A percentile compares a stretch with the other conserved stretches of the same genome.
Evolutionary conservation across 768 basidiomycete genomes (phyloP).

Genomic region (Collybia sordida): DNA sequence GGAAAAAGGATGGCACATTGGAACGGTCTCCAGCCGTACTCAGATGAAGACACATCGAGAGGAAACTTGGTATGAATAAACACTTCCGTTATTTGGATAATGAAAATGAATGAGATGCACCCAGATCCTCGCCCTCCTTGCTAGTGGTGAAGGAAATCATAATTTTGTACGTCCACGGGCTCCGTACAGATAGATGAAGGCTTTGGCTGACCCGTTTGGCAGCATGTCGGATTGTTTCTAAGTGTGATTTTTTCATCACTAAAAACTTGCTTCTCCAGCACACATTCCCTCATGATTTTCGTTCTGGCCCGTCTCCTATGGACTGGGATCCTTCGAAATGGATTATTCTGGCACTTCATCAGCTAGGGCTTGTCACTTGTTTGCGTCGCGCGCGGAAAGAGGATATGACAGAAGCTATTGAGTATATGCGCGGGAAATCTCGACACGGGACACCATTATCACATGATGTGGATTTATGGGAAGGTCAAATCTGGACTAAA

Average conservation of each 20-base stretch:
- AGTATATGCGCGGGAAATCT: slow-evolving; percentile 48
- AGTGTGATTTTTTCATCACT: neutral
- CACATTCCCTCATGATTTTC: slow-evolving; percentile 77
- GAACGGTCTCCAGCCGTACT: slow-evolving; percentile 79
- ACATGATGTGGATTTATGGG: slow-evolving; percentile 27
- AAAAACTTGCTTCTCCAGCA: slow-evolving; percentile 40
- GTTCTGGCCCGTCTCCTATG: slow-evolving; percentile 55
- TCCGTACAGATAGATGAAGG: too few relatives aligned
- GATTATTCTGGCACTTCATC: slow-evolving; percentile 58
- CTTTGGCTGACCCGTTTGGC: neutral
- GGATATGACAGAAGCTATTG: slow-evolving; percentile 48
- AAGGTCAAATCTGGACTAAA: slow-evolving; percentile 41
- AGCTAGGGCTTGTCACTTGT: slow-evolving; percentile 43
- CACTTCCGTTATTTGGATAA: neutral
- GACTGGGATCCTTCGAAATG: slow-evolving; percentile 87
- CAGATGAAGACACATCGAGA: slow-evolving; percentile 76
- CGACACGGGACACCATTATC: slow-evolving; percentile 12
- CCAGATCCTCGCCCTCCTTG: slow-evolving; percentile 66
- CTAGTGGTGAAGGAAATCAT: slow-evolving; percentile 78
- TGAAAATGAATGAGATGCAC: neutral
- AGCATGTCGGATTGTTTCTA: slow-evolving; percentile 42
- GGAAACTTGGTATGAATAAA: slow-evolving; percentile 59
- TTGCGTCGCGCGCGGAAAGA: slow-evolving; percentile 48
- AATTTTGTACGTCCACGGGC: slow-evolving; percentile 61
- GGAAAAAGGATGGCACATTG: slow-evolving; percentile 66